Conservation (phyloP, 345 rosid genomes). For the Trapa incisa region DNA sequence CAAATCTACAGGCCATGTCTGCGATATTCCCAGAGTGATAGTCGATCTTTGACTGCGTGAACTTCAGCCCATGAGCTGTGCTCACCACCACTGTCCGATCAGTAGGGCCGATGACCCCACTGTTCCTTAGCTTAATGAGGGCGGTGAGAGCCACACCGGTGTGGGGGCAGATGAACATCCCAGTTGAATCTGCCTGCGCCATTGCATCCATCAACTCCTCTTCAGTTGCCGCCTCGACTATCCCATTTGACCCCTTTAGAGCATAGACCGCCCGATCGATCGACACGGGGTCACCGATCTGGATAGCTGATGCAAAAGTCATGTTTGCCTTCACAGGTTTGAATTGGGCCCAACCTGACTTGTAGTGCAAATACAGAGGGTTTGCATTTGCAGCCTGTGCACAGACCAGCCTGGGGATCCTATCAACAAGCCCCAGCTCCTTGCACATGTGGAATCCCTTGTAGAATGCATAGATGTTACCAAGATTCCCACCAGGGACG, state of each 20-base stretch:
- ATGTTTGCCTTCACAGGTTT: conserved; percentile 54
- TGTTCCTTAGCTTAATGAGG: conserved; percentile 60
- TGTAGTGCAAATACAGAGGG: conserved; percentile 73
- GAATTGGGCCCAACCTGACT: conserved; percentile 70
- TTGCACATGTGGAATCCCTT: conserved; percentile 86
- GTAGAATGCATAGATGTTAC: conserved; percentile 81
- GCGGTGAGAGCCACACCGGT: conserved; percentile 90
- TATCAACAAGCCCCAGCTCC: conserved; percentile 66
- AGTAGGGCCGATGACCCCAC: conserved; percentile 56
- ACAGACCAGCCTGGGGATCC: conserved; percentile 73
- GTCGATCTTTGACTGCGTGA: conserved; percentile 70
- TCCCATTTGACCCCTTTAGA: conserved; percentile 53
- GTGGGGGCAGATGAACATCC: conserved; percentile 92
- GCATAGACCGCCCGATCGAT: conserved; percentile 88
- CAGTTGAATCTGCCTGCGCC: conserved; percentile 89
- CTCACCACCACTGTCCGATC: conserved; percentile 84
- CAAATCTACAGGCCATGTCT: conserved; percentile 66
- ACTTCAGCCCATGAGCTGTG: conserved; percentile 91
- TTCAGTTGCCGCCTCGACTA: conserved; percentile 82
- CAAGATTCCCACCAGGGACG: conserved; percentile 83
- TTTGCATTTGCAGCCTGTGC: conserved; percentile 94
- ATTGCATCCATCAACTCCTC: conserved; percentile 94
- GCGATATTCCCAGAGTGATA: conserved; percentile 62
- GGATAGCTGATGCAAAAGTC: conserved; percentile 87
- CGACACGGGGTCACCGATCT: conserved; percentile 87